Evolutionary conservation across 805 yeast genomes (phyloP).

Genomic region (Candida dajiaensis): DNA sequence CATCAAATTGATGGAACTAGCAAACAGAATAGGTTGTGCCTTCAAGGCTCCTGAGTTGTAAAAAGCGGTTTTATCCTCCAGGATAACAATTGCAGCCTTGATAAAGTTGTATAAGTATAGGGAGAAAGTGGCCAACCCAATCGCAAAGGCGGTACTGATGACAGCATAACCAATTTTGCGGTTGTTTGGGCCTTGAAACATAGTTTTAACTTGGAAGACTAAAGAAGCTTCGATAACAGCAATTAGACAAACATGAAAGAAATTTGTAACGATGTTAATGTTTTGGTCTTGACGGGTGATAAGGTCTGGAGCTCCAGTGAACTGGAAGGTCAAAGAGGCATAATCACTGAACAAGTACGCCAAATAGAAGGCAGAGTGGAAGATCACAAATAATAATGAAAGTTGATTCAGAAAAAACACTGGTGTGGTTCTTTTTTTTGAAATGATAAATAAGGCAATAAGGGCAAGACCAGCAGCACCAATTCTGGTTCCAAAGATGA

Average conservation of each 20-base stretch:
- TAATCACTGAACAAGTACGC: constrained; percentile 48
- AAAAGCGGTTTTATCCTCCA: constrained; percentile 18
- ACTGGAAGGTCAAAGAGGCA: constrained; percentile 38
- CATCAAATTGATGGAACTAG: constrained; percentile 60
- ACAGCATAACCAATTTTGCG: constrained; percentile 34
- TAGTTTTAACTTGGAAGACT: constrained; percentile 63
- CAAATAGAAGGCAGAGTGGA: constrained; percentile 59
- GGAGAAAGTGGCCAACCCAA: constrained; percentile 51
- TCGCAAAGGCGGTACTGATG: constrained; percentile 31
- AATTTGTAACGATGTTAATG: constrained; percentile 55
- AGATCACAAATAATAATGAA: constrained; percentile 46
- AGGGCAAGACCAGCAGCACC: constrained; percentile 49
- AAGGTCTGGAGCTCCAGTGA: constrained; percentile 41
- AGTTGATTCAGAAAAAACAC: constrained; percentile 68
- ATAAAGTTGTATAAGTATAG: constrained; percentile 53
- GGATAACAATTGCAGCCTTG: constrained; percentile 33
- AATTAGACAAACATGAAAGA: constrained; percentile 55
- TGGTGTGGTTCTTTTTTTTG: constrained; percentile 54
- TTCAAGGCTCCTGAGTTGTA: constrained; percentile 38
- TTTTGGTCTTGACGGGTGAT: constrained; percentile 34
- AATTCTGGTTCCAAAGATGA: constrained; percentile 51
- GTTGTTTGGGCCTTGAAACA: constrained; percentile 56
- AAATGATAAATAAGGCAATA: constrained; percentile 40
- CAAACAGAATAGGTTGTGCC: constrained; percentile 57
- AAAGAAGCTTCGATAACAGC: constrained; percentile 58